These are phyloP conservation scores for Chalara sp. DNA, from an alignment of 2,329 filamentous ascomycete genomes.

Conservation along the genomic window DNA sequence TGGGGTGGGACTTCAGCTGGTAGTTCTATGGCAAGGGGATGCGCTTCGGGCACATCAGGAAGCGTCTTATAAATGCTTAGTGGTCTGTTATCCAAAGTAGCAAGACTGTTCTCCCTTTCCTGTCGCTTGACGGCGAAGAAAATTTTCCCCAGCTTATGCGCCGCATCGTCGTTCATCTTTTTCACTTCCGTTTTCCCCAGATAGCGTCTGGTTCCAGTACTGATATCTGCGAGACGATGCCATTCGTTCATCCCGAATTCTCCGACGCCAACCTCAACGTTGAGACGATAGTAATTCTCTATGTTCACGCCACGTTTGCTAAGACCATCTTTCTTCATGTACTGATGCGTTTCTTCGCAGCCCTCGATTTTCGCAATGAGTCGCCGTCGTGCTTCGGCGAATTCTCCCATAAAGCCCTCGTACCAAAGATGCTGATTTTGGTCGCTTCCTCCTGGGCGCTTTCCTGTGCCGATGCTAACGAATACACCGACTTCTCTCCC, in stretches of 20 bases:
- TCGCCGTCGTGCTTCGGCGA: conserved; percentile 78
- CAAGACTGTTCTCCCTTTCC: conserved; percentile 10
- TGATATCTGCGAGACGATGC: conserved; percentile 90
- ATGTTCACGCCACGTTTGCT: conserved; percentile 70
- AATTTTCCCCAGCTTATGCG: conserved; percentile 78
- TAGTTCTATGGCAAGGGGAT: conserved; percentile 42
- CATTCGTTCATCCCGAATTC: conserved; percentile 99
- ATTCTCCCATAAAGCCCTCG: conserved; percentile 87
- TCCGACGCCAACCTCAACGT: conserved; percentile 91
- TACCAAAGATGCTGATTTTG: conserved; percentile 79
- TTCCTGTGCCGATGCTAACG: conserved; percentile 89
- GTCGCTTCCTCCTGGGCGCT: conserved; percentile 62
- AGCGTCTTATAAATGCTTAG: conserved; percentile 4
- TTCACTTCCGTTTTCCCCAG: conserved; percentile 68
- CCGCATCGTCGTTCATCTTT: conserved; percentile 67
- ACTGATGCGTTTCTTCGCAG: conserved; percentile 83
- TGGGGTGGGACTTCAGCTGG: conserved; percentile 40
- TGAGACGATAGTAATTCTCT: conserved; percentile 93
- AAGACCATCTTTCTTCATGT: conserved; percentile 76
- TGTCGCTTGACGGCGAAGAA: conserved; percentile 55
- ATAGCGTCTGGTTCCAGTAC: conserved; percentile 82
- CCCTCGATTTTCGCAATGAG: conserved; percentile 91
- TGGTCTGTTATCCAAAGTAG: conserved; percentile 6
- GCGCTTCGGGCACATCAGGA: conserved; percentile 30
- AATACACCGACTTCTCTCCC: conserved; percentile 89